Evolutionary conservation across 805 yeast genomes (phyloP), one percentile per base, ranked within the genome.

Genomic region (Jamesozyma lodderae): DNA sequence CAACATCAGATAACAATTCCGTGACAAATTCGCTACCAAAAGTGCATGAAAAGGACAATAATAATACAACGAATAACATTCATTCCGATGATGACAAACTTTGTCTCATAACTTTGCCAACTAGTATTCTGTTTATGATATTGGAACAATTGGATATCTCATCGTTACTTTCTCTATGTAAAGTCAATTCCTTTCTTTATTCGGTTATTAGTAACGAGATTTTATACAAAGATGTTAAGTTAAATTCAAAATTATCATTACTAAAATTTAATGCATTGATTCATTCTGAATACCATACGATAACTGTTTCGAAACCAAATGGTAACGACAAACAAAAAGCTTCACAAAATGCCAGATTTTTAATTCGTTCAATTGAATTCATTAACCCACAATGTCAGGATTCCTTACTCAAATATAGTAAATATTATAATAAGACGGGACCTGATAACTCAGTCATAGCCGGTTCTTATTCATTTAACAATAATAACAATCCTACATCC

Each of bases 321-420:
- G n/a, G n/a, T n/a, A 45, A 46, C 7, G 13, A 14, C 26, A 21
- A 20, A 7, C 6, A 13, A 7, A n/a, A 10, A 7, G 10, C 22
- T 18, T 8, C 52, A 4, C 49, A 49, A 32, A 55, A 55, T 35
- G 45, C 47, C 4, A 44, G 63, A 23, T 54, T 54, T 35, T 35
- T 56, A 22, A 53, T 57, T 4, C 44, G 46, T 17, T 40, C 53
- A 11, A 45, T 56, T 13, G 58, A 56, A 26, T 59, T 59, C 38
- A 46, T 40, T 8, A 42, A 56, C 23, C 63, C 63, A 4, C 53
- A 52, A 33, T 57, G 55, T 30, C 62, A 57, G 34, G 62, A 59
- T 37, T 57, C 62, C 13, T 31, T 59, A 8, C 43, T 57, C 38
- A 59, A 59, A 41, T 59, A 59, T 37, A 48, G 59, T 36, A 55